These are phyloP conservation scores for Globisporangium recalcitrans DNA, from an alignment of 352 stramenopile genomes.

Conservation along the genomic window DNA sequence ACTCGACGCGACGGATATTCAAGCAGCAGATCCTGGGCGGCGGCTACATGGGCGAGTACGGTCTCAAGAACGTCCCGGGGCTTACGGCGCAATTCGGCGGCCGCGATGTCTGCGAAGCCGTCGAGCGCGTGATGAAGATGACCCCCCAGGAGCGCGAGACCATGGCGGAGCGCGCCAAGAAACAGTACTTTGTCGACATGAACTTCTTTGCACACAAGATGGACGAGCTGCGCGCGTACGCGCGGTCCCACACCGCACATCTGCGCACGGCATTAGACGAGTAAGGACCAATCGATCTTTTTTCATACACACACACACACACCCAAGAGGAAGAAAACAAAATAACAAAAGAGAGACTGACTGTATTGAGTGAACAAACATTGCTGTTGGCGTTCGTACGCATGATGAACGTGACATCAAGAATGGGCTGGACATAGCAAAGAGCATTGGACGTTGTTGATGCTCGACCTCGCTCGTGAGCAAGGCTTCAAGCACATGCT, in stretches of 20 bases:
- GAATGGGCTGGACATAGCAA: too few relatives aligned
- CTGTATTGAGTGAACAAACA: too few relatives aligned
- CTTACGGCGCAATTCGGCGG: slow-evolving; percentile 35
- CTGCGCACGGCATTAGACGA: slow-evolving; percentile 12
- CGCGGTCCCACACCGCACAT: slow-evolving; percentile 15
- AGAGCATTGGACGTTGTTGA: too few relatives aligned
- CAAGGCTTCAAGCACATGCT: slow-evolving; percentile 38
- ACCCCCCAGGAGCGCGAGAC: slow-evolving; percentile 32
- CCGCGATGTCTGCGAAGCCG: slow-evolving; percentile 39
- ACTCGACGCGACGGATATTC: slow-evolving; percentile 21
- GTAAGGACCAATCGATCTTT: neutral
- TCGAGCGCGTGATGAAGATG: slow-evolving; percentile 52
- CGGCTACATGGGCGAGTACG: slow-evolving; percentile 42
- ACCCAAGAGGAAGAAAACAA: too few relatives aligned
- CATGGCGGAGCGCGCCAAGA: slow-evolving; percentile 36
- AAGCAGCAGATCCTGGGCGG: slow-evolving; percentile 49
- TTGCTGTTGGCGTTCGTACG: too few relatives aligned
- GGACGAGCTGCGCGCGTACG: slow-evolving; percentile 36
- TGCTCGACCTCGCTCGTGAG: too few relatives aligned
- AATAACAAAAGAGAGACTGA: too few relatives aligned
- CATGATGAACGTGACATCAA: too few relatives aligned
- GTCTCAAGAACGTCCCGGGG: slow-evolving; percentile 37
- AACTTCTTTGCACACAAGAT: slow-evolving; percentile 64
- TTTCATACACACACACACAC: too few relatives aligned
- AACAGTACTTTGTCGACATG: slow-evolving; percentile 60